Evolutionary conservation across 2,329 filamentous ascomycete genomes (phyloP), one percentile per base, ranked within the genome.

Genomic region (Tolypocladium guangdongense): DNA sequence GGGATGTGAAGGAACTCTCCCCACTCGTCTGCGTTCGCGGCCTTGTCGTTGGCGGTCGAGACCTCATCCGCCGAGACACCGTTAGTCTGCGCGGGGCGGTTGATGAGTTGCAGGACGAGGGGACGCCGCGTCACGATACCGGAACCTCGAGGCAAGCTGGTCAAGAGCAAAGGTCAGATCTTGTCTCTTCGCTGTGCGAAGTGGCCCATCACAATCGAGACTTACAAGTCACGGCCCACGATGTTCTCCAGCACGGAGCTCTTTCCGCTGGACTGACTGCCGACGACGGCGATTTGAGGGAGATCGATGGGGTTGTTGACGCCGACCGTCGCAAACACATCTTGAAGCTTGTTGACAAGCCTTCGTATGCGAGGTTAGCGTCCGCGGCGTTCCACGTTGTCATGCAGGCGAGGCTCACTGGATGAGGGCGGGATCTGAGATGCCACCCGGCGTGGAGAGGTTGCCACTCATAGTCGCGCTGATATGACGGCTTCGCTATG

Each of bases 271-370:
- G 93, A 99, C 77, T 99, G 93, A 72, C 91, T 96, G 67, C 93
- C 93, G 54, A 99, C 93, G 62, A 99, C 93, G 62, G 87, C 92
- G 70, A 99, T 99, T 77, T 99, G 93, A 53, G 93, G 93, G 59
- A 99, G 76, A 77, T 99, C 93, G 78, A 99, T 99, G 58, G 93
- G 93, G 74, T 99, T 99, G 82, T 96, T 93, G 66, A 97, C 93
- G 63, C 93, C 93, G 63, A 99, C 93, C 43, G 93, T 97, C 58
- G 92, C 87, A 70, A 99, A 99, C 63, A 99, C 93, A 89, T 99
- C 93, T 71, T 99, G 93, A 49, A 99, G 85, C 78, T 95, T 97
- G 80, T 99, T 99, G 70, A 99, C 93, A 63, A 97, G 87, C 66
- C 82, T 86, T 63, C 52, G 32, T 22, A 41, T 18, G 7, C 18